Conservation (phyloP, 805 yeast species). For the Ogataea minuta region DNA sequence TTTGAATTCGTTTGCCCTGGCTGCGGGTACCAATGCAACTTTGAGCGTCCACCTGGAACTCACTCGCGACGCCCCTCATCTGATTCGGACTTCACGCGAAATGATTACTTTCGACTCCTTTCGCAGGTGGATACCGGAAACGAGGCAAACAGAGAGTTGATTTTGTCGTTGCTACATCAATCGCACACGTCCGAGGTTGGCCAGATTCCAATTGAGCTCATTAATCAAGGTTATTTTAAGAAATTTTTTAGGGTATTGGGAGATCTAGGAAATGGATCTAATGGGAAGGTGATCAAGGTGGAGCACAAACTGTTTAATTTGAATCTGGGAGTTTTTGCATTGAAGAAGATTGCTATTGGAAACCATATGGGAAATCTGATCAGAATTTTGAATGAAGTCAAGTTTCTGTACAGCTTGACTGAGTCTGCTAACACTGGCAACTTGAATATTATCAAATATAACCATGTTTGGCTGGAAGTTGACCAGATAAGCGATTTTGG, state of each 20-base stretch:
- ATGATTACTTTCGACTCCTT: constrained; percentile 31
- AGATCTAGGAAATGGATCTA: constrained; percentile 75
- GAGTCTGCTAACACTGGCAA: constrained; percentile 29
- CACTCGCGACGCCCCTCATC: constrained; percentile 4
- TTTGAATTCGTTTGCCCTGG: constrained; percentile 26
- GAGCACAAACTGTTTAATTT: constrained; percentile 74
- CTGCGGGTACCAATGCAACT: constrained; percentile 28
- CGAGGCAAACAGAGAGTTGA: constrained; percentile 22
- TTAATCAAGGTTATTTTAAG: constrained; percentile 78
- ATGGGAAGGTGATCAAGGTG: constrained; percentile 82
- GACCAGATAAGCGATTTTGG: constrained; percentile 52
- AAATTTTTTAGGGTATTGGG: constrained; percentile 64
- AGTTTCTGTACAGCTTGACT: constrained; percentile 57
- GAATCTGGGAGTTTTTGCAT: constrained; percentile 75
- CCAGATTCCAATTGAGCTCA: constrained; percentile 42
- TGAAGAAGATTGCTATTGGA: constrained; percentile 83
- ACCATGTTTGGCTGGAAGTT: constrained; percentile 89
- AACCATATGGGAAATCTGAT: constrained; percentile 66
- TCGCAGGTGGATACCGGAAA: constrained; percentile 20
- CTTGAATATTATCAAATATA: constrained; percentile 72
- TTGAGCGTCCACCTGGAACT: constrained; percentile 6
- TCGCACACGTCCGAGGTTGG: constrained; percentile 9
- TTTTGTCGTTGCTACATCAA: constrained; percentile 16
- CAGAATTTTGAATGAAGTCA: constrained; percentile 74
- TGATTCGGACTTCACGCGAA: constrained; percentile 20